phyloP scores from a whole-genome alignment of 108 stramenopile species.

The Pinguiococcus pyrenoidosus region DNA sequence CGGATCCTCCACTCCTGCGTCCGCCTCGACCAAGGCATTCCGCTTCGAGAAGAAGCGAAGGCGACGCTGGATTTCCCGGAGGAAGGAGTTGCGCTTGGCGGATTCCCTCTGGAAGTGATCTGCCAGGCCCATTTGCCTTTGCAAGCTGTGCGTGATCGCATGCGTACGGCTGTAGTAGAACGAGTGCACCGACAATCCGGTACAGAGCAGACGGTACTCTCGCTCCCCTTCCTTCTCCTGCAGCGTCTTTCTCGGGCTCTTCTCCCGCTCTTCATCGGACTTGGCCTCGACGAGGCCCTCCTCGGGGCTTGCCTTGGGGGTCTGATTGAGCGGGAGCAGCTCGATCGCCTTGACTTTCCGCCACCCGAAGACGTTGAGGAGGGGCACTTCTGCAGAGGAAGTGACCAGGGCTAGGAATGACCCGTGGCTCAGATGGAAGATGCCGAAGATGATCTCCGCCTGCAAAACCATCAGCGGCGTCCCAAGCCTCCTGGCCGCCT shows the following conservation, averaged over 20 bases:
- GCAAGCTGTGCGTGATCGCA: slow-evolving; percentile 36
- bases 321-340: slow-evolving; percentile 20
- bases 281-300: slow-evolving; percentile 24
- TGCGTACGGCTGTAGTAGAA: slow-evolving; percentile 37
- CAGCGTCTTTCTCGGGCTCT: too few relatives aligned
- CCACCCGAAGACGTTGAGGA: slow-evolving; percentile 25
- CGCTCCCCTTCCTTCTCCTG: too few relatives aligned
- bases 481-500: too few relatives aligned
- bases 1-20: too few relatives aligned
- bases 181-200: slow-evolving; percentile 20
- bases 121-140: slow-evolving; percentile 26
- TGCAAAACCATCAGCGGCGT: too few relatives aligned
- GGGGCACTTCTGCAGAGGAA: too few relatives aligned
- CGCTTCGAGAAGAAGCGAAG: too few relatives aligned
- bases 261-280: slow-evolving; percentile 26
- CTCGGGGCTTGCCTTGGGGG: slow-evolving; percentile 8
- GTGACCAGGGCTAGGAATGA: slow-evolving; percentile 30
- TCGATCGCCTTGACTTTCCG: slow-evolving; percentile 26
- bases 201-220: slow-evolving; percentile 23
- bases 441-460: slow-evolving; percentile 35
- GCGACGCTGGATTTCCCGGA: too few relatives aligned
- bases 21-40: too few relatives aligned
- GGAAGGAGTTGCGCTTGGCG: too few relatives aligned
- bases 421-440: slow-evolving; percentile 36
- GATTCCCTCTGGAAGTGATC: slow-evolving; percentile 20